These are phyloP conservation scores for Endoconidiophora polonica DNA, from an alignment of 2,329 filamentous ascomycete species.

Conservation along the genomic window DNA sequence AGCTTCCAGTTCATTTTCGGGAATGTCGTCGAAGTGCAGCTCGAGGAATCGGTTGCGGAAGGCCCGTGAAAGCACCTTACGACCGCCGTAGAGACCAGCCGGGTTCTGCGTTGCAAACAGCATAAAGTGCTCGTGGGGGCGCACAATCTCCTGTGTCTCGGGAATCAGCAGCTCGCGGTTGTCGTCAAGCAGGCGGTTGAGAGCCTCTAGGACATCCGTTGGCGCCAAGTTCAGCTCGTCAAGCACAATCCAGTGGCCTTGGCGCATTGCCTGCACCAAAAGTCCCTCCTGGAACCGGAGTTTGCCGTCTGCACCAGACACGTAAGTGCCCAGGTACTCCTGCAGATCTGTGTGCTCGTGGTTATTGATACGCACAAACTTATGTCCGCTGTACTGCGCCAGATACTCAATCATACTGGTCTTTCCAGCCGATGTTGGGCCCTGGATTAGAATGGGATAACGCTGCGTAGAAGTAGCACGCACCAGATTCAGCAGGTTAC, in stretches of 20 bases:
- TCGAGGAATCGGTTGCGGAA: conserved; percentile 96
- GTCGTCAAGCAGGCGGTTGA: conserved; percentile 90
- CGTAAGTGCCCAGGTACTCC: conserved; percentile 90
- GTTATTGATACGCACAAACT: conserved; percentile 97
- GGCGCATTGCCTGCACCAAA: conserved; percentile 76
- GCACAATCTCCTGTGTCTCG: conserved; percentile 87
- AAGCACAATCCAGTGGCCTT: conserved; percentile 94
- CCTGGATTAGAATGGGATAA: conserved; percentile 90
- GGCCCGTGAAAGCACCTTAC: conserved; percentile 81
- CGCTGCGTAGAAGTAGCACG: conserved; percentile 79
- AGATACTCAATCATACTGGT: conserved; percentile 99
- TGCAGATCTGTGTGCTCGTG: conserved; percentile 97
- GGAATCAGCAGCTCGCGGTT: conserved; percentile 91
- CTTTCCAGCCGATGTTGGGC: conserved; percentile 92
- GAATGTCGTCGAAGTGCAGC: conserved; percentile 95
- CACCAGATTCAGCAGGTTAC: conserved; percentile 87
- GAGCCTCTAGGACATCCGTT: conserved; percentile 86
- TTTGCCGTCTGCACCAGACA: conserved; percentile 71
- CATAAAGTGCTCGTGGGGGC: conserved; percentile 89
- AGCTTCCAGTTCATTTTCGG: conserved; percentile 78
- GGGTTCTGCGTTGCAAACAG: conserved; percentile 97
- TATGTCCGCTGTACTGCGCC: conserved; percentile 90
- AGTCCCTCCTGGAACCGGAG: conserved; percentile 86
- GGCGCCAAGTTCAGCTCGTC: conserved; percentile 95
- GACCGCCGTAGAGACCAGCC: conserved; percentile 82